Percentiles rank a stretch among this genome's conserved stretches.
Evolutionary conservation across 108 stramenopile species (phyloP).

Genomic region (Pseudonitzschia pungens): DNA sequence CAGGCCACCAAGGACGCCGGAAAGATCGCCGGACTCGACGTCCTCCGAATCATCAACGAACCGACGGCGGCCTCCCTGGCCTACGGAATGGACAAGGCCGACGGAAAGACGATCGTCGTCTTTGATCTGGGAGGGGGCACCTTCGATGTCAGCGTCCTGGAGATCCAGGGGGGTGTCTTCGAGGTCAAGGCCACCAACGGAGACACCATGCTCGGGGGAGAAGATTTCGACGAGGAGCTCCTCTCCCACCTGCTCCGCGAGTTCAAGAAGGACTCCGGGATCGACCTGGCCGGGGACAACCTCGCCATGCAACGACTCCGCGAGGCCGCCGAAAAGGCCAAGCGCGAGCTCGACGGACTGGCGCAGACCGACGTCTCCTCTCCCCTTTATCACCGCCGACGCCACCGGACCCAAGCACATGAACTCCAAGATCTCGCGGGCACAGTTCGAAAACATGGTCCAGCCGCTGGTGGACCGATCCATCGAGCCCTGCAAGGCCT

Average conservation of each 20-base stretch:
- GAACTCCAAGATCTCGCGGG: constrained; percentile 89
- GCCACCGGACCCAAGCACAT: constrained; percentile 98
- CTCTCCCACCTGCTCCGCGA: constrained; percentile 87
- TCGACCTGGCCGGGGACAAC: constrained; percentile 86
- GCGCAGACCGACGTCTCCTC: constrained; percentile 97
- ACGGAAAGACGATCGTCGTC: constrained; percentile 98
- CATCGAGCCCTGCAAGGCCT: constrained; percentile 95
- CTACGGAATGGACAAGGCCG: constrained; percentile 99
- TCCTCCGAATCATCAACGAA: constrained; percentile 99
- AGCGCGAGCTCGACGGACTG: constrained; percentile 99
- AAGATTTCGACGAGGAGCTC: constrained; percentile 99
- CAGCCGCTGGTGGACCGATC: constrained; percentile 89
- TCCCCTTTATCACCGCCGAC: constrained; percentile 99
- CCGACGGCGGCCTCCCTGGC: constrained; percentile 99
- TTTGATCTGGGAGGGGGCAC: constrained; percentile 99
- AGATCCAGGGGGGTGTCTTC: constrained; percentile 99
- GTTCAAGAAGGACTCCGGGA: constrained; percentile 97
- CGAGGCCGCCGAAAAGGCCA: constrained; percentile 99
- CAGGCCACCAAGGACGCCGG: constrained; percentile 99
- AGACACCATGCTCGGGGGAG: constrained; percentile 99
- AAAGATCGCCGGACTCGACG: constrained; percentile 97
- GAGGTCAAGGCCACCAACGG: constrained; percentile 99
- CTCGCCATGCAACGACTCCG: constrained; percentile 98
- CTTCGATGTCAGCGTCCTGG: constrained; percentile 97
- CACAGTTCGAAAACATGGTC: constrained; percentile 97